Conservation (phyloP, 495 filamentous ascomycete genomes). For the Penicillium salamii region DNA sequence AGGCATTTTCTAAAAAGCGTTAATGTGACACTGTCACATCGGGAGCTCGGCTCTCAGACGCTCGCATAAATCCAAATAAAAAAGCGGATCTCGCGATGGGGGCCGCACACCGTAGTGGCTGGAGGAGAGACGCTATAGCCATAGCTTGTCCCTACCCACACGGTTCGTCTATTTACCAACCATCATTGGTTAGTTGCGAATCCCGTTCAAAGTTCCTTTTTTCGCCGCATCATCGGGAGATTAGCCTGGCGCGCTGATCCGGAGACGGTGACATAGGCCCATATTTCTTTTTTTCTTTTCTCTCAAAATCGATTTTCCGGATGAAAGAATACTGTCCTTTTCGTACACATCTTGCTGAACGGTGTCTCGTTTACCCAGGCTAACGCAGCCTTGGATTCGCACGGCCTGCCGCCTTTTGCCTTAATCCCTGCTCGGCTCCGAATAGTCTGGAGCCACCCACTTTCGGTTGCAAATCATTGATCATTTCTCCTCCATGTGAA, state of each 20-base stretch:
- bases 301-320: background rate
- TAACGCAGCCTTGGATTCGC: conserved; percentile 3
- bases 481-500: conserved; percentile 13
- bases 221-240: conserved; percentile 13
- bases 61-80: conserved; percentile 1
- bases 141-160: conserved; percentile 25
- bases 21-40: background rate
- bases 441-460: conserved; percentile 9
- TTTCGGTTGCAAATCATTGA: background rate
- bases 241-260: conserved; percentile 17
- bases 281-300: background rate
- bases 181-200: conserved; percentile 13
- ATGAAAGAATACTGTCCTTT: no score
- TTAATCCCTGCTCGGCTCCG: conserved; percentile 11
- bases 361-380: background rate
- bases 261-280: conserved; percentile 6
- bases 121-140: conserved; percentile 15
- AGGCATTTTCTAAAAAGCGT: background rate
- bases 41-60: background rate
- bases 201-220: conserved; percentile 3
- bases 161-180: conserved; percentile 13
- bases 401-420: conserved; percentile 2
- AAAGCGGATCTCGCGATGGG: conserved; percentile 3
- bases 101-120: conserved; percentile 2
- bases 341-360: no score